Conservation (phyloP, 805 yeast species). For the Danielozyma ontarioensis region DNA sequence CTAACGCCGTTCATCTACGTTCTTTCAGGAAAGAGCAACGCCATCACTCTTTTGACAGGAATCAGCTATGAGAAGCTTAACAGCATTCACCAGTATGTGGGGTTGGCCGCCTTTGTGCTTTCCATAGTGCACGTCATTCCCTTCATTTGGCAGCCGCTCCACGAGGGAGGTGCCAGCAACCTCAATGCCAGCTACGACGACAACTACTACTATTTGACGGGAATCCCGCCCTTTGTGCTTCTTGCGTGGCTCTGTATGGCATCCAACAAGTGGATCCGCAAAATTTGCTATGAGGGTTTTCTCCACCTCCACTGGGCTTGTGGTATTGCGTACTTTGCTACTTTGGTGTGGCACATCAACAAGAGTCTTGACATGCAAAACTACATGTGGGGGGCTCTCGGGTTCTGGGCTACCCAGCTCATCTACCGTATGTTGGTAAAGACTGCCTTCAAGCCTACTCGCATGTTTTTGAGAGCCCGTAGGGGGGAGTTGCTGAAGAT, state of each 20-base stretch:
- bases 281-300: constrained; percentile 41
- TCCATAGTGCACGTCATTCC: constrained; percentile 49
- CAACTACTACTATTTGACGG: constrained; percentile 28
- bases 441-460: constrained; percentile 42
- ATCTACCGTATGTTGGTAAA: constrained; percentile 42
- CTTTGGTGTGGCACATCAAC: constrained; percentile 42
- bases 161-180: constrained; percentile 44
- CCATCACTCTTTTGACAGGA: constrained; percentile 46
- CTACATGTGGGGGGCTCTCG: constrained; percentile 48
- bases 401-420: constrained; percentile 47
- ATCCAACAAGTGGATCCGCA: constrained; percentile 38
- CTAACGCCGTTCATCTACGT: constrained; percentile 47
- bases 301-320: constrained; percentile 50
- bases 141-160: constrained; percentile 37
- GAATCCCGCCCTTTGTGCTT: constrained; percentile 46
- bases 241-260: constrained; percentile 39
- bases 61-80: constrained; percentile 52
- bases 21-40: constrained; percentile 49
- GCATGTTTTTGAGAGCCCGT: constrained; percentile 34
- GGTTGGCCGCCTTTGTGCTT: constrained; percentile 37
- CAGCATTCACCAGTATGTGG: constrained; percentile 45
- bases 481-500: constrained; percentile 25
- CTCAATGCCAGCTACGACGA: constrained; percentile 11
- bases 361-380: constrained; percentile 28
- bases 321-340: constrained; percentile 44